Conservation (phyloP, 192 early-diverging fungal genomes). For the Linderina pennispora region DNA sequence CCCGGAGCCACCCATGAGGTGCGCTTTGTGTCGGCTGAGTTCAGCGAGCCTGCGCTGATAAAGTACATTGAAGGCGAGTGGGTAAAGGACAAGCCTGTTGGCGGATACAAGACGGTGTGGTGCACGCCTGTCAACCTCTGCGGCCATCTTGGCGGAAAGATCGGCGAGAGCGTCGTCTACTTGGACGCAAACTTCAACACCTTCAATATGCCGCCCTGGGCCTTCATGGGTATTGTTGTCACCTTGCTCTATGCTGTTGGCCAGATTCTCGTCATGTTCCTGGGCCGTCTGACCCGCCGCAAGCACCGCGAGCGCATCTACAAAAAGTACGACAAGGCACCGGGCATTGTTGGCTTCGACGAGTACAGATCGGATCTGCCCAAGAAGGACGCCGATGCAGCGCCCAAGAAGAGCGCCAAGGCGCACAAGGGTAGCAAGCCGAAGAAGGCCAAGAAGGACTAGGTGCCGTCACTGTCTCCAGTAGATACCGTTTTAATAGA, state of each 20-base stretch:
- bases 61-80: slow-evolving; percentile 37
- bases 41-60: slow-evolving; percentile 20
- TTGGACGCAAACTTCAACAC: slow-evolving; percentile 27
- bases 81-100: slow-evolving; percentile 18
- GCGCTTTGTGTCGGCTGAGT: slow-evolving; percentile 30
- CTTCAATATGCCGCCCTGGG: slow-evolving; percentile 40
- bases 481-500: background rate
- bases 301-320: slow-evolving; percentile 20
- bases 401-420: slow-evolving; percentile 1
- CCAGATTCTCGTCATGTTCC: slow-evolving; percentile 16
- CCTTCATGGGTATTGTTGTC: slow-evolving; percentile 37
- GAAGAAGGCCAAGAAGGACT: slow-evolving; percentile 23
- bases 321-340: slow-evolving; percentile 2
- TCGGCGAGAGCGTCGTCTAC: slow-evolving; percentile 28
- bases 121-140: slow-evolving; percentile 44
- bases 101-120: slow-evolving; percentile 35
- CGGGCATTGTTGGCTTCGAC: slow-evolving; percentile 18
- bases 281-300: slow-evolving; percentile 14
- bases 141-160: slow-evolving; percentile 37
- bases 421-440: slow-evolving; percentile 28
- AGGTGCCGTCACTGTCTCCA: slow-evolving; percentile 1
- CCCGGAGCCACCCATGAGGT: slow-evolving; percentile 26
- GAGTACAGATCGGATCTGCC: slow-evolving; percentile 26
- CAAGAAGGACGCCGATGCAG: background rate
- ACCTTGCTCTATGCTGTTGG: slow-evolving; percentile 36